phyloP scores from a whole-genome alignment of 129 eudicot species.

The Escallonia rubra region DNA sequence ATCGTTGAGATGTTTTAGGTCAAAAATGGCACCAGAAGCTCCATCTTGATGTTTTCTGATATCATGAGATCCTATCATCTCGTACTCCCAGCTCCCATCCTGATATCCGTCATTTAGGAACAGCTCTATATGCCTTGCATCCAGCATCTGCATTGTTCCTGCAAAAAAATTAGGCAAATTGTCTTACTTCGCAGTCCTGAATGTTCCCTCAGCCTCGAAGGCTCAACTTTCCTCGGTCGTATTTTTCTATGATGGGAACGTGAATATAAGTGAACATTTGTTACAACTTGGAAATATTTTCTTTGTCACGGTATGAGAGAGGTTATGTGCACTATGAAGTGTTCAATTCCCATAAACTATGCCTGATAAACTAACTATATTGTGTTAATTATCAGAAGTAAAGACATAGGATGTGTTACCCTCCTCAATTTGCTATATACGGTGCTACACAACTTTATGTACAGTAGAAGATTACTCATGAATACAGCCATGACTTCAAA shows the following conservation, averaged over 20 bases:
- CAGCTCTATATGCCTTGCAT: slow-evolving; percentile 89
- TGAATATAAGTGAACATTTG: no score
- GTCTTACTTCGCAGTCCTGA: no score
- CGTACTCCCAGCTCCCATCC: slow-evolving; percentile 80
- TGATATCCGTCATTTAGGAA: slow-evolving; percentile 57
- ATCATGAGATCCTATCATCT: slow-evolving; percentile 55
- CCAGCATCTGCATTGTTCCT: slow-evolving; percentile 97
- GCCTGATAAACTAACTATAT: no score
- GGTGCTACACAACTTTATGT: not conserved
- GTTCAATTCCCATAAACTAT: no score
- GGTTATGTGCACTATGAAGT: no score
- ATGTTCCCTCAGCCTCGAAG: no score
- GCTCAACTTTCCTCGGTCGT: no score
- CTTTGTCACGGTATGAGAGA: no score
- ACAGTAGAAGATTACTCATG: no score
- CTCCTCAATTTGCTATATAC: not conserved
- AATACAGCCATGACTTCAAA: no score
- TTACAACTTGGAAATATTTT: no score
- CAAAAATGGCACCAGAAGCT: slow-evolving; percentile 82
- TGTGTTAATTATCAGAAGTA: not conserved
- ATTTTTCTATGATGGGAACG: no score
- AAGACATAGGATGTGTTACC: not conserved
- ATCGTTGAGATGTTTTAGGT: slow-evolving; percentile 65
- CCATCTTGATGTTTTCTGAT: slow-evolving; percentile 49
- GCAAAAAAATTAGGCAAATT: slow-evolving; percentile 9